phyloP scores from a whole-genome alignment of 2,329 filamentous ascomycete genomes.

The Fusarium oxysporum region DNA sequence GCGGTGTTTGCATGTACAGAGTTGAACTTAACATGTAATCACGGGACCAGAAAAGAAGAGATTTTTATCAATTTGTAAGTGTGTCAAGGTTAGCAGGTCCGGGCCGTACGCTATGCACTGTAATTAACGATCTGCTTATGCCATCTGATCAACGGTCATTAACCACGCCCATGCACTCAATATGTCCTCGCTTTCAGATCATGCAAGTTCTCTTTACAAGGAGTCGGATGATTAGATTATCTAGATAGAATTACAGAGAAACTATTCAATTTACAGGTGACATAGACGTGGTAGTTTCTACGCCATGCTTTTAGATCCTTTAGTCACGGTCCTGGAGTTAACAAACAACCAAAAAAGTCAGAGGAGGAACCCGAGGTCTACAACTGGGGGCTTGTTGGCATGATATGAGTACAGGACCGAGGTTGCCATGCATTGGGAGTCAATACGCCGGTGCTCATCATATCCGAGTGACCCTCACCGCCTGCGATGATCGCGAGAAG shows the following conservation, averaged over 20 bases:
- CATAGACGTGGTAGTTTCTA: accelerated
- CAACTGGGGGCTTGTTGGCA: accelerated
- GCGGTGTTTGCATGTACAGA: accelerated
- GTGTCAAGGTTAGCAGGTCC: accelerated
- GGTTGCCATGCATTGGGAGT: accelerated
- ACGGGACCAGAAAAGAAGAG: accelerated
- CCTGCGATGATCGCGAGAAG: too few species aligned
- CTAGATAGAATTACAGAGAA: too few species aligned
- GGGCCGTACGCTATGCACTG: accelerated
- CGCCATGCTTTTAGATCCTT: background rate
- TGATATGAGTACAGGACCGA: accelerated
- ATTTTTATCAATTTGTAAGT: accelerated
- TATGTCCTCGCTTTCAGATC: accelerated
- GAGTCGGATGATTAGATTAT: too few species aligned
- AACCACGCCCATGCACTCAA: background rate
- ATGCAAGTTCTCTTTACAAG: accelerated
- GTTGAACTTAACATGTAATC: background rate
- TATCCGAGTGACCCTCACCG: background rate
- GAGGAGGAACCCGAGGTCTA: background rate
- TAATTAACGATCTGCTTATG: too few species aligned
- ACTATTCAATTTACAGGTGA: too few species aligned
- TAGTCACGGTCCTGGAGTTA: accelerated
- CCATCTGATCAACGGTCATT: background rate
- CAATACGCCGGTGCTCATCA: accelerated
- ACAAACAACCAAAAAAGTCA: accelerated